These are phyloP conservation scores for Penicillium sp. DNA, from an alignment of 2,329 filamentous ascomycete genomes.

Conservation along the genomic window DNA sequence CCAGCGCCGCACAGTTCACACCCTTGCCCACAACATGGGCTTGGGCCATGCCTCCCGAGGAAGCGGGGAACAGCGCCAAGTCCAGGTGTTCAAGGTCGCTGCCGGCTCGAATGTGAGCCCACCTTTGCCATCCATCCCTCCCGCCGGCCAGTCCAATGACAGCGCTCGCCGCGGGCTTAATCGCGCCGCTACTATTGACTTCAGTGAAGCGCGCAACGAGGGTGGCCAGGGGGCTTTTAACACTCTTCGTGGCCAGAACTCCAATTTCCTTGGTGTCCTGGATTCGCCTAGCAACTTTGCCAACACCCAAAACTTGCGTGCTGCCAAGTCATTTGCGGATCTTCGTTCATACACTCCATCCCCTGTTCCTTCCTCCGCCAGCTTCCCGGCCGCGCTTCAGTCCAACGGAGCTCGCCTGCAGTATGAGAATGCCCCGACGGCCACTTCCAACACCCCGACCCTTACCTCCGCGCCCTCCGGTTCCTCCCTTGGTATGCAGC, in stretches of 20 bases:
- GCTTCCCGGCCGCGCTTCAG: constrained; percentile 66
- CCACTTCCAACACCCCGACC: constrained; percentile 59
- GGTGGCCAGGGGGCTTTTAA: constrained; percentile 63
- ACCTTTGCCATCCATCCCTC: constrained; percentile 56
- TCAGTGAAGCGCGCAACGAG: constrained; percentile 72
- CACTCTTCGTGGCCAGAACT: constrained; percentile 67
- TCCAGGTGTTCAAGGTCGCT: constrained; percentile 69
- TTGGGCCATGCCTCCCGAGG: constrained; percentile 87
- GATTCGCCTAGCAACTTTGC: constrained; percentile 65
- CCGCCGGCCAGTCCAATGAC: constrained; percentile 59
- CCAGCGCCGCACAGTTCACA: constrained; percentile 86
- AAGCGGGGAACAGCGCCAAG: constrained; percentile 76
- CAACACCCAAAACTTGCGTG: constrained; percentile 72
- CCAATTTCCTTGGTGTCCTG: constrained; percentile 76
- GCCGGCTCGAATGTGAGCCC: constrained; percentile 53
- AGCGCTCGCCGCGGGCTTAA: constrained; percentile 78
- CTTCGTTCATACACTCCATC: constrained; percentile 92
- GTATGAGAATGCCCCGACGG: constrained; percentile 53
- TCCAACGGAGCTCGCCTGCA: constrained; percentile 59
- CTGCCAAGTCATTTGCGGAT: constrained; percentile 95
- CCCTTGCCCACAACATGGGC: constrained; percentile 89
- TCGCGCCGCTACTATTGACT: constrained; percentile 95
- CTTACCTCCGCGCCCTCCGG: constrained; percentile 56
- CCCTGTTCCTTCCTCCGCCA: constrained; percentile 80
- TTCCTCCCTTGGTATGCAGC: constrained; percentile 44